Base-by-base conservation (phyloP, 345 rosid species). In the Populus pruinosa region DNA sequence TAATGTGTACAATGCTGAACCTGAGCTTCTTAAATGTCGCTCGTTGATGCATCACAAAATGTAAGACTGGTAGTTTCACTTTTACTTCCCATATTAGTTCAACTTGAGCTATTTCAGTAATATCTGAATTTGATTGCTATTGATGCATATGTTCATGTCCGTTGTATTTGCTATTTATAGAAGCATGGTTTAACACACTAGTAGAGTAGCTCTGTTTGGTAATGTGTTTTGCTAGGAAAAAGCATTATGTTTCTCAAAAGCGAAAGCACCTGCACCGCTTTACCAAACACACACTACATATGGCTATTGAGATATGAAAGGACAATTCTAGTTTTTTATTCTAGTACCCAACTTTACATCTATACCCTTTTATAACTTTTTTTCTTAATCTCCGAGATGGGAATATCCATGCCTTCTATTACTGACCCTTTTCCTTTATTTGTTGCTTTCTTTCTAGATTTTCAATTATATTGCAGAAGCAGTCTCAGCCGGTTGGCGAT, bases 1-100 rank as follows among this genome's bases (percentile, higher is more conserved):
- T 70, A 77, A 76, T 78, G 25, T 76, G 25, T 76, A 29, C 70
- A 76, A 41, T 56, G 69, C 82, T 88, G 96, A 91, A 64, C 78
- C 81, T 62, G 96, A 90, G 1, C 83, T 91, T 80, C 14, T 7
- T 16, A 81, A 79, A 75, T 85, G 81, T 76, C 89, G 96, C n/a
- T 1, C 0, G 29, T 84, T 5, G 68, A 85, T 92, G 87, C 87
- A 73, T 53, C 87, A 79, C 0, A 86, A 79, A 84, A 91, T 93
- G 98, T 93, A 90, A 84, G 91, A 68, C 31, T 20, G 17, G 18
- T 7, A 7, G 23, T 53, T 53, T 53, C 61, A 68, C 31, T 7
- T 53, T 53, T 7, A 20, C 61, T 20, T 53, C 21, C 61, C 61
- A 6, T 20, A 4, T 53, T 21, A 53, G 23, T 53, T 53, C 8